Evolutionary conservation across 192 early-diverging fungal genomes (phyloP).

Genomic region (Neocallimastix lanati): DNA sequence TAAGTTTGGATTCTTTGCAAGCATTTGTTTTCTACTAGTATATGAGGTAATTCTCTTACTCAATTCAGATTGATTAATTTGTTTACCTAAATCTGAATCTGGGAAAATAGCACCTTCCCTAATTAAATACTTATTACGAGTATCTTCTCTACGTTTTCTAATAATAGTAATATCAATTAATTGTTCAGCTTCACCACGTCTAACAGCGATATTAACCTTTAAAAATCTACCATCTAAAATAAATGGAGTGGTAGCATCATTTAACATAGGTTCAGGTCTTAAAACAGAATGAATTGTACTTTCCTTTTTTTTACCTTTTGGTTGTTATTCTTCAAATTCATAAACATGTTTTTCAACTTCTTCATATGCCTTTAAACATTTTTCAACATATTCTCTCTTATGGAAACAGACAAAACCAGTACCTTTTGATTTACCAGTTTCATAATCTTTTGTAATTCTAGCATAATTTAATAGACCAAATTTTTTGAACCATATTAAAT

Average conservation of each 20-base stretch:
- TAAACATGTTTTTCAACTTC: slow-evolving; percentile 32
- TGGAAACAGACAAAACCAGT: slow-evolving; percentile 89
- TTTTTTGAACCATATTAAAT: slow-evolving; percentile 40
- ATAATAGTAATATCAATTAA: slow-evolving; percentile 37
- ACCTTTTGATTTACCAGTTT: slow-evolving; percentile 69
- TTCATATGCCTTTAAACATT: slow-evolving; percentile 53
- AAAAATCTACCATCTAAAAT: slow-evolving; percentile 65
- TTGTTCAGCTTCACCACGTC: slow-evolving; percentile 42
- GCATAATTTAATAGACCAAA: slow-evolving; percentile 67
- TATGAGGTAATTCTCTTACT: slow-evolving; percentile 70
- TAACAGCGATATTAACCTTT: slow-evolving; percentile 60
- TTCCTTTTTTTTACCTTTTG: slow-evolving; percentile 7
- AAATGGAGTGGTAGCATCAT: slow-evolving; percentile 28
- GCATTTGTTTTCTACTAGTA: slow-evolving; percentile 55
- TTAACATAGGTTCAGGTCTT: slow-evolving; percentile 16
- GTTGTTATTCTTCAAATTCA: slow-evolving; percentile 10
- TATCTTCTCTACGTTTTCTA: slow-evolving; percentile 51
- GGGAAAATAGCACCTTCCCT: slow-evolving; percentile 81
- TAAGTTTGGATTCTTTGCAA: slow-evolving; percentile 72
- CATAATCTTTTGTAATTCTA: slow-evolving; percentile 61
- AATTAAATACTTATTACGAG: slow-evolving; percentile 73
- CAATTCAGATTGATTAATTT: slow-evolving; percentile 49
- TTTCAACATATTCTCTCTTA: slow-evolving; percentile 44
- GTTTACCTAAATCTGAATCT: slow-evolving; percentile 53
- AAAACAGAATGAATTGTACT: slow-evolving; percentile 12